Evolutionary conservation across 495 filamentous ascomycete genomes (phyloP), one percentile per base, ranked within the genome.

Genomic region (Penicillium simplicissimum): DNA sequence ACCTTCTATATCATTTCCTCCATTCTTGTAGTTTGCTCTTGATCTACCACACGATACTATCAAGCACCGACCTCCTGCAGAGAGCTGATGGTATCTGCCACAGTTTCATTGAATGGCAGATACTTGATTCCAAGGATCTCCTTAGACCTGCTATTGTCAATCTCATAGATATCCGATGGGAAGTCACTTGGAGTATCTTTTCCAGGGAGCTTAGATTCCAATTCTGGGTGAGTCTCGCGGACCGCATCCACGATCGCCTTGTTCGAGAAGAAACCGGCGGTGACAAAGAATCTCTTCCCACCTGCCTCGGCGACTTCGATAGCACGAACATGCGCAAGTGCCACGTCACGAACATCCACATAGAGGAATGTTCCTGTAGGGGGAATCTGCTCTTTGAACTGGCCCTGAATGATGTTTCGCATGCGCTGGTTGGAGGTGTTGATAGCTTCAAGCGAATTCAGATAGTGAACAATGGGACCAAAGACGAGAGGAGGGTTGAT

Each of bases 311-410:
- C 72, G 3, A 84, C 73, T 58, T 91, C 88, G 25, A 89, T 86
- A 4, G 90, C 88, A 35, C 82, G 80, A 14, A 93, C 82, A 69
- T 95, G 91, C 2, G 88, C 88, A 10, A 85, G 71, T 0, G 91
- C 90, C 45, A 90, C 74, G 61, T 93, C 88, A 9, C 86, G 82
- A 8, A 91, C 88, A 71, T 91, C 88, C 19, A 85, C 81, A 83
- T 84, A 91, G 14, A 87, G 67, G 67, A 79, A 86, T 0, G 70
- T 71, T 4, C 78, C 82, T 3, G 82, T 87, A 0, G 84, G 75
- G 0, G 88, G 79, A 3, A 89, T 71, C 52, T 84, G 77, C 13
- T 86, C 80, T 71, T 89, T 92, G 70, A 79, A 85, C 57, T 92
- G 85, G 6, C 88, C 86, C 14, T 81, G 79, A 11, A 89, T 79